Evolutionary conservation across 1,284 basidiomycete genomes (phyloP).

Genomic region (Fomes fomentarius): DNA sequence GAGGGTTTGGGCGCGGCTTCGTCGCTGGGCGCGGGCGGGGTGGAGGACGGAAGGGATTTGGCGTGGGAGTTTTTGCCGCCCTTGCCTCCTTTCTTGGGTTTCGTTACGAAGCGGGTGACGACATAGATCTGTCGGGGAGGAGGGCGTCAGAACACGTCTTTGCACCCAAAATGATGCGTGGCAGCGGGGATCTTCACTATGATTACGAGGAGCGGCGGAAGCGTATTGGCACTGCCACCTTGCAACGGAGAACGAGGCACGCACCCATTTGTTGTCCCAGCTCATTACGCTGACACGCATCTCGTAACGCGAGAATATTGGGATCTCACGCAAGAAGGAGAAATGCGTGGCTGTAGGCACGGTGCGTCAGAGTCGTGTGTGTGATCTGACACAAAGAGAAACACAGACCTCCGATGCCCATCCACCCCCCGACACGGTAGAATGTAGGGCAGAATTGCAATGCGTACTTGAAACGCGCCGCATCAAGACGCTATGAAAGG

Average conservation of each 20-base stretch:
- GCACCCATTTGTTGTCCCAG: slow-evolving; percentile 90
- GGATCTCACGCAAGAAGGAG: slow-evolving; percentile 79
- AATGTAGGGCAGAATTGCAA: slow-evolving; percentile 63
- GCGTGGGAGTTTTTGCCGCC: slow-evolving; percentile 18
- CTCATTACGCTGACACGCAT: slow-evolving; percentile 66
- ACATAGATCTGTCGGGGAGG: slow-evolving; percentile 54
- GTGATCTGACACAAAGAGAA: background rate
- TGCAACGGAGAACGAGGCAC: too few species aligned
- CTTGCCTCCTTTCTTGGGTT: slow-evolving; percentile 49
- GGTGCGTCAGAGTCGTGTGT: background rate
- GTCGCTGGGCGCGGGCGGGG: slow-evolving; percentile 28
- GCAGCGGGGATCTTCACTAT: too few species aligned
- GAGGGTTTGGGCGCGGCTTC: slow-evolving; percentile 28
- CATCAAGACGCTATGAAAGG: slow-evolving; percentile 48
- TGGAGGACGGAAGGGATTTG: background rate
- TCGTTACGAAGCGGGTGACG: slow-evolving; percentile 68
- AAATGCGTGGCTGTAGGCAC: slow-evolving; percentile 63
- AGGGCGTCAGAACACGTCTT: too few species aligned
- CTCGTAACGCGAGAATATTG: slow-evolving; percentile 71
- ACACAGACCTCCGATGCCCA: slow-evolving; percentile 67
- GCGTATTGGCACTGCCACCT: too few species aligned
- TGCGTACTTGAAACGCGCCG: slow-evolving; percentile 48
- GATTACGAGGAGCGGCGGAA: too few species aligned
- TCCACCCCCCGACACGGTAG: slow-evolving; percentile 67
- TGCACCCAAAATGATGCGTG: too few species aligned